Percentiles rank a stretch among this genome's conserved stretches.
Conservation (phyloP, 2,329 filamentous ascomycete genomes). For the Aspergillus brasiliensis region DNA sequence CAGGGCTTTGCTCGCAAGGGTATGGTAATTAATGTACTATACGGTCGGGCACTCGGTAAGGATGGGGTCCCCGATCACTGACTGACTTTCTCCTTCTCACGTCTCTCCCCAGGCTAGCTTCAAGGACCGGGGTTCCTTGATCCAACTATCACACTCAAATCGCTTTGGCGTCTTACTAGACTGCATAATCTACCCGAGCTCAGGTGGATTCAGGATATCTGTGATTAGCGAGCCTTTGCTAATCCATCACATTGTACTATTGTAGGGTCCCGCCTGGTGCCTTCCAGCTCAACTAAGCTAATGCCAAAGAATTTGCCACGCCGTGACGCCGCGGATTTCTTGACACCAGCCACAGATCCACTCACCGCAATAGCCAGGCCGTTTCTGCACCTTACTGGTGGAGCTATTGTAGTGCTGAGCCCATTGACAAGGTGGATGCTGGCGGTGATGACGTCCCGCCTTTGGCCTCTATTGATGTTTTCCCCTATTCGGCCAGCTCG, state of each 20-base stretch:
- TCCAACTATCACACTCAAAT: too few species aligned
- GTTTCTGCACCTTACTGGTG: not conserved
- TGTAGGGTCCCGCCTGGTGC: too few species aligned
- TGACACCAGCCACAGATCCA: constrained; percentile 12
- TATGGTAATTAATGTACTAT: not conserved
- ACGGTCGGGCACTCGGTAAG: not conserved
- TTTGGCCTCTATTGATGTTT: not conserved
- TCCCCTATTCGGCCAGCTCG: not conserved
- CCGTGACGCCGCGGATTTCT: constrained; percentile 9
- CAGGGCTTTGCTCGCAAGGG: not conserved
- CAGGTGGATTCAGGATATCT: not conserved
- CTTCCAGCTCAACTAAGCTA: not conserved
- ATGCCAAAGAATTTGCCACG: constrained; percentile 11
- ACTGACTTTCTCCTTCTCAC: not conserved
- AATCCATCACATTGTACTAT: not conserved
- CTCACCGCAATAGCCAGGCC: constrained; percentile 14
- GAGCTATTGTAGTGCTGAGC: not conserved
- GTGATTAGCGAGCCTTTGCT: not conserved
- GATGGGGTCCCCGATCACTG: not conserved
- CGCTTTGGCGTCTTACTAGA: too few species aligned
- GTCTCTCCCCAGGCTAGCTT: not conserved
- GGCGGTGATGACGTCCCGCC: not conserved
- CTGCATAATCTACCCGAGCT: too few species aligned
- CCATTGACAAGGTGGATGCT: not conserved
- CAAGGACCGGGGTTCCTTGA: too few species aligned